Base-by-base conservation (phyloP, 805 yeast species). In the Metschnikowia similis region DNA sequence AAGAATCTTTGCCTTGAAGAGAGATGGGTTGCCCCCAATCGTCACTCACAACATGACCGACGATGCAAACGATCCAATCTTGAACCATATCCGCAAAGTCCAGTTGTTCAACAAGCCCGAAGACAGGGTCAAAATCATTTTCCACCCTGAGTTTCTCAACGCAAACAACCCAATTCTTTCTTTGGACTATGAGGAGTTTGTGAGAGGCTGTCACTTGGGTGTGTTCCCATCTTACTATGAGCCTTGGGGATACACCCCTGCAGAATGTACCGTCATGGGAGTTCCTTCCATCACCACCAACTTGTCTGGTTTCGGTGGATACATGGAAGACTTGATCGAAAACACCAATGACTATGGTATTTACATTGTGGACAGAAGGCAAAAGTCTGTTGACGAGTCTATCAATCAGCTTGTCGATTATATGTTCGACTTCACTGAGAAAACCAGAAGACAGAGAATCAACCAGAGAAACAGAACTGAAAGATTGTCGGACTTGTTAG, bases 241-340 rank as follows among this genome's bases (percentile, higher is more conserved):
- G 72, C 99, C 99, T 4, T 92, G 99, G 99, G 99, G 99, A 36
- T 92, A 92, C 69, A 92, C 99, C 2, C 99, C 99, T 3, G 98
- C 98, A 8, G 99, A 92, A 68, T 94, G 99, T 75, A 92, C 99
- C 0, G 99, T 94, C 26, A 92, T 92, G 99, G 99, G 99, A 49
- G 96, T 94, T 52, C 99, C 99, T 14, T 89, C 97, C 6, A 88
- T 92, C 62, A 92, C 99, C 9, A 92, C 99, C 38, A 92, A 92
- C 66, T 73, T 92, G 52, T 89, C 97, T 2, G 99, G 99, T 1
- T 92, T 92, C 65, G 99, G 99, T 45, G 95, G 98, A 57, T 92
- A 92, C 72, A 92, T 92, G 98, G 99, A 92, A 71, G 97, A 92
- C 67, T 77, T 92, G 56, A 92, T 92, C 66, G 97, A 92, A 66